phyloP scores from a whole-genome alignment of 306 rosid genomes.

The Fragaria ananassa region DNA sequence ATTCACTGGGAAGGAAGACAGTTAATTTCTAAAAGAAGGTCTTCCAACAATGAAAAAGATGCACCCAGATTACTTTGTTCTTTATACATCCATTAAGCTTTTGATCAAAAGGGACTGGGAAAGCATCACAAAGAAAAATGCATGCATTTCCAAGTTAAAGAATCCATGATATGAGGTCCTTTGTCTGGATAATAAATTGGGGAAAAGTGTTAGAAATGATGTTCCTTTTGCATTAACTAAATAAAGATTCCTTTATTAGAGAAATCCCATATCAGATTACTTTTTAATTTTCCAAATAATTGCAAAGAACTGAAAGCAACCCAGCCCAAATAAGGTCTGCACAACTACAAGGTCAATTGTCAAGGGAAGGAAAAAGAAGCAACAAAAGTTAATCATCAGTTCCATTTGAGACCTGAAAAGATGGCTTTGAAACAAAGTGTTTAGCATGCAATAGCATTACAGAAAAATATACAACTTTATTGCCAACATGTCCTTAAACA shows the following conservation, averaged over 20 bases:
- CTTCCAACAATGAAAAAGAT: slow-evolving; percentile 18
- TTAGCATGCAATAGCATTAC: slow-evolving; percentile 29
- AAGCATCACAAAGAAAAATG: slow-evolving; percentile 41
- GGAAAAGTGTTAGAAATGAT: slow-evolving; percentile 40
- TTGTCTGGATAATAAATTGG: slow-evolving; percentile 44
- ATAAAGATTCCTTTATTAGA: slow-evolving; percentile 45
- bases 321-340: slow-evolving; percentile 18
- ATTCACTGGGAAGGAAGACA: neutral
- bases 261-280: slow-evolving; percentile 29
- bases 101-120: slow-evolving; percentile 27
- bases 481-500: slow-evolving; percentile 21
- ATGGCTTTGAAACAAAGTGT: slow-evolving; percentile 43
- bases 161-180: slow-evolving; percentile 37
- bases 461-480: slow-evolving; percentile 30
- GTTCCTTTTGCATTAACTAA: slow-evolving; percentile 37
- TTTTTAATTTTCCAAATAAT: slow-evolving; percentile 10
- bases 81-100: slow-evolving; percentile 22
- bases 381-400: slow-evolving; percentile 33
- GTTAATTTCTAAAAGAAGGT: neutral
- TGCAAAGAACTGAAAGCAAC: slow-evolving; percentile 34
- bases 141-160: slow-evolving; percentile 36
- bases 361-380: slow-evolving; percentile 24
- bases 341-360: slow-evolving; percentile 15
- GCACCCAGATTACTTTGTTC: slow-evolving; percentile 14
- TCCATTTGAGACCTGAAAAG: slow-evolving; percentile 49